Base-by-base conservation (phyloP, 1,139 yeast species). In the Hyphopichia buzzinii region DNA sequence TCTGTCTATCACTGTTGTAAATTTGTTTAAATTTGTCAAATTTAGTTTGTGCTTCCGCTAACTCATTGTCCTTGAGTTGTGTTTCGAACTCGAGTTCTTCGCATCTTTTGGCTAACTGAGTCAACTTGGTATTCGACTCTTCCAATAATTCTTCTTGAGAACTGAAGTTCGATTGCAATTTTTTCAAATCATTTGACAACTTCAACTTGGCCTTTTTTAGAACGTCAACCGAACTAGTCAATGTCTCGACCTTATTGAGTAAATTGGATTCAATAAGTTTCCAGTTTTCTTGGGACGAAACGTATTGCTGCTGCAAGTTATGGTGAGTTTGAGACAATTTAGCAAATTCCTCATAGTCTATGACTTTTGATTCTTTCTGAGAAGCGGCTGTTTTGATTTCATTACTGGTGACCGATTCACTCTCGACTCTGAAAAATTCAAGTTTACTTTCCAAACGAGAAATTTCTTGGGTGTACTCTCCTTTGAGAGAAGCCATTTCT, bases 241-340 rank as follows among this genome's bases (percentile, higher is more conserved):
- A 58, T 26, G 59, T 58, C 17, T 74, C 67, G 7, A 80, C 63
- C 39, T 77, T 75, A 12, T 58, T 51, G 33, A 72, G 62, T 37
- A 83, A 57, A 25, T 72, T 68, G 21, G 76, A 61, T 49, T 84
- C 90, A 26, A 81, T 73, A 11, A 72, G 64, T 35, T 77, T 73
- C 88, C 89, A 84, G 50, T 77, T 80, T 38, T 77, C 81, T 36
- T 77, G 77, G 0, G 89, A 84, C 16, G 79, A 72, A 6, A 81
- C 66, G 50, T 81, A 83, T 49, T 83, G 89, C 8, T 76, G 67
- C 49, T 84, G 90, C 17, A 85, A 54, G 12, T 72, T 66, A 37
- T 79, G 84, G 42, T 67, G 73, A 12, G 60, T 52, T 15, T 57
- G 59, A 4, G 64, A 58, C 17, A 67, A 48, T 40, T 77, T 69